These are phyloP conservation scores for Pseudozyma tsukubaensis DNA, from an alignment of 1,284 basidiomycete genomes.

Conservation along the genomic window DNA sequence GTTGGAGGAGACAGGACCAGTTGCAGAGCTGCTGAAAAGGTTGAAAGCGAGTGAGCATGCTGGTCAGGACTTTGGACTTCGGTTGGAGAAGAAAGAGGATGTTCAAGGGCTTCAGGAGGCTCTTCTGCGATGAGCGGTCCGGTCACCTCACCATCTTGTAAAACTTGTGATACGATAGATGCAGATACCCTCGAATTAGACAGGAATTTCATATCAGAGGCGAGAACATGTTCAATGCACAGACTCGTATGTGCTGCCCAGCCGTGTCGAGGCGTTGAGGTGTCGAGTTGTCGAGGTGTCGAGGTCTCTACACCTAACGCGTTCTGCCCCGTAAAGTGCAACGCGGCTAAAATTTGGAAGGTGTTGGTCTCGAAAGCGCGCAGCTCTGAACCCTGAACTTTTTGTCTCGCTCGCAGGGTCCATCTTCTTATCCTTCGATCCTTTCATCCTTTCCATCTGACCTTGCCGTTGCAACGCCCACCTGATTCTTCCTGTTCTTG, in stretches of 20 bases:
- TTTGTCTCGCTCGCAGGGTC: conserved; percentile 10
- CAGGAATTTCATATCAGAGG: neutral
- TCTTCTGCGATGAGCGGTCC: conserved; percentile 10
- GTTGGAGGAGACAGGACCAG: conserved; percentile 8
- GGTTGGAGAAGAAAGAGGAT: conserved; percentile 75
- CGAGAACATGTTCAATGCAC: too few species aligned
- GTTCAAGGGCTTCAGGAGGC: conserved; percentile 76
- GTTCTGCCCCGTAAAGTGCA: conserved; percentile 15
- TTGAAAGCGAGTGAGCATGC: conserved; percentile 63
- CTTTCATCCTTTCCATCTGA: neutral
- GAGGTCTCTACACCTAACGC: neutral
- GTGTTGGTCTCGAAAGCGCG: conserved; percentile 11
- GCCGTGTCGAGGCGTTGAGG: too few species aligned
- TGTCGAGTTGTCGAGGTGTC: too few species aligned
- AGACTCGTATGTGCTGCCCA: too few species aligned
- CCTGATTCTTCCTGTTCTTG: neutral
- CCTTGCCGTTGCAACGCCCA: neutral
- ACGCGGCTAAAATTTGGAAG: neutral
- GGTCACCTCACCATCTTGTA: neutral
- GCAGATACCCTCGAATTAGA: conserved; percentile 18
- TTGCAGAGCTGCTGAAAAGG: conserved; percentile 71
- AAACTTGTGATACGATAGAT: too few species aligned
- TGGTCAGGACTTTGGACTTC: conserved; percentile 73
- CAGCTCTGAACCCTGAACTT: neutral
- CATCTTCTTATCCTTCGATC: neutral